Percentiles rank a stretch among this genome's conserved stretches.
These are phyloP conservation scores for Copromyces sp. DNA, from an alignment of 495 filamentous ascomycete species.

Conservation along the genomic window DNA sequence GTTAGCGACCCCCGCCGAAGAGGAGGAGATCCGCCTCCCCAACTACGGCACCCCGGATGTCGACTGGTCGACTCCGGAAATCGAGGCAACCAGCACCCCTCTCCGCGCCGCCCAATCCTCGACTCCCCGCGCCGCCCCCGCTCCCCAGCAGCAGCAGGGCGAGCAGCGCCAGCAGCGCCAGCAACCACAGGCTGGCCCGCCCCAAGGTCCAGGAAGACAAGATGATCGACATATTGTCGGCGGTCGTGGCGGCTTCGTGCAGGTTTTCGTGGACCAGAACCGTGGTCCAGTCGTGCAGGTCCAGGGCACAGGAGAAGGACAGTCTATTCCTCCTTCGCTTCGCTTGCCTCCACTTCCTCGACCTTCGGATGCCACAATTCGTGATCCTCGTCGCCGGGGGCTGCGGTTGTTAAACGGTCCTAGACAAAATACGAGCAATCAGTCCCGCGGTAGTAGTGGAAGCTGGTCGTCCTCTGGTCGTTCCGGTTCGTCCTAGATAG, in stretches of 20 bases:
- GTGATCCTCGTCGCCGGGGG: neutral
- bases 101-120: neutral
- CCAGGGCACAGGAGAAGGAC: accelerated
- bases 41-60: neutral
- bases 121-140: too few species aligned
- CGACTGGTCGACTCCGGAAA: accelerated
- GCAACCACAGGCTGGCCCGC: neutral
- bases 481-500: too few species aligned
- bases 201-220: neutral
- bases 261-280: accelerated
- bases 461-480: neutral
- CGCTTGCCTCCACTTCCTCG: neutral
- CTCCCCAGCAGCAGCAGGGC: neutral
- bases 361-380: neutral
- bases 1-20: neutral
- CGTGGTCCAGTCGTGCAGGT: neutral
- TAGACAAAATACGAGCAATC: too few species aligned
- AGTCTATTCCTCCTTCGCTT: neutral
- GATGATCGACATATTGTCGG: neutral
- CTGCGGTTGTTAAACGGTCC: neutral
- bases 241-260: neutral
- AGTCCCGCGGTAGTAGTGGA: neutral
- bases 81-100: neutral
- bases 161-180: neutral
- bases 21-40: neutral